Base-by-base conservation (phyloP, 1,139 yeast genomes). In the Chernovozyma sophiae-reginae region DNA sequence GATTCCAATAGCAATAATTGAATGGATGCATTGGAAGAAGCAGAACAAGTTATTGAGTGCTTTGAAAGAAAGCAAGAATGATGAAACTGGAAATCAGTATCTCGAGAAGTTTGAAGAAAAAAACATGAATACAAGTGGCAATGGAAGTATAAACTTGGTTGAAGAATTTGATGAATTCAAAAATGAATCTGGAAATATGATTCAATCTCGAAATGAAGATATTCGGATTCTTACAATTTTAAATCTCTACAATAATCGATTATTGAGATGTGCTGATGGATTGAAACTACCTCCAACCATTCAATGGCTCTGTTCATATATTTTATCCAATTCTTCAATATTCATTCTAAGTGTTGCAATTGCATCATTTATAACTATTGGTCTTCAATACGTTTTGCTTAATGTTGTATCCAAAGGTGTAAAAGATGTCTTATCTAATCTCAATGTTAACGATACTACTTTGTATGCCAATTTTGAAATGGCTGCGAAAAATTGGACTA, bases 11-110 rank as follows among this genome's bases (percentile, higher is more conserved):
- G 63, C 65, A 2, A 70, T 62, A 44, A 46, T 58, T 19, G 84
- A 79, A 40, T 59, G 60, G 32, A 53, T 62, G 32, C 53, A 60
- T n/a, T 82, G 87, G 87, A 60, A 49, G 31, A 64, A 70, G 44
- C 48, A 76, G 30, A 26, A 13, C 8, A 26, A 13, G 11, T 26
- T 26, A 8, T 7, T 14, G 10, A 6, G 6, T 6, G 29, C 6
- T 16, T 26, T 26, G 29, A 26, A 16, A 20, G 23, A 10, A 20
- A 20, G 10, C 6, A 10, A 20, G 10, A 20, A 20, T 7, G 23
- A 20, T 7, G 23, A 20, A 10, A 10, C 6, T 7, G 8, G 10
- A 20, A 6, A 6, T 7, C 23, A 20, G 10, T 20, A 7, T 20
- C 8, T 7, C 10, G 10, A 20, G 10, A 10, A 20, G 10, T 20